Conservation (phyloP, 2,329 filamentous ascomycete genomes). For the Colletotrichum sansevieriae region DNA sequence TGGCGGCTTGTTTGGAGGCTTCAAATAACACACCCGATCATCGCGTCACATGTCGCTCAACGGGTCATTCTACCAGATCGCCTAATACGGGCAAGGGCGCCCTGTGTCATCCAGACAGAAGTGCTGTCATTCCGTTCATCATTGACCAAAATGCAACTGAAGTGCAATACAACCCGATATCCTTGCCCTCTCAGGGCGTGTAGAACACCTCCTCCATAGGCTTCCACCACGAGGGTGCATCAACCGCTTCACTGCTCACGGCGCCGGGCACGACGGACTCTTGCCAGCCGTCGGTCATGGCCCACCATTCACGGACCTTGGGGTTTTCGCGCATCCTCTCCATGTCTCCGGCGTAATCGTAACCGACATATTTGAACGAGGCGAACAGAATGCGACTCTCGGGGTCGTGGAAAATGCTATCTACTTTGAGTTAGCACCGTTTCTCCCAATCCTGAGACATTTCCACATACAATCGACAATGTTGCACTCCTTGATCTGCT, state of each 20-base stretch:
- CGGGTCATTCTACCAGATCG: background rate
- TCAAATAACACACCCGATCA: slow-evolving; percentile 23
- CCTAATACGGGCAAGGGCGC: background rate
- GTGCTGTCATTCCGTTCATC: slow-evolving; percentile 30
- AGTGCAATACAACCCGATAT: slow-evolving; percentile 33
- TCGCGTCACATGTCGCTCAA: background rate
- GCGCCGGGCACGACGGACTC: slow-evolving; percentile 72
- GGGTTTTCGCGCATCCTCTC: slow-evolving; percentile 78
- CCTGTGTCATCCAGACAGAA: slow-evolving; percentile 15
- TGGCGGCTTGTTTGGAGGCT: slow-evolving; percentile 57
- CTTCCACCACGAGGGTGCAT: slow-evolving; percentile 75
- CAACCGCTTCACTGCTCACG: slow-evolving; percentile 68
- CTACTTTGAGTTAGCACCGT: slow-evolving; percentile 54
- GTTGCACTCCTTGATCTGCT: slow-evolving; percentile 81
- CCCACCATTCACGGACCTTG: slow-evolving; percentile 84
- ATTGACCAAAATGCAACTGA: slow-evolving; percentile 34
- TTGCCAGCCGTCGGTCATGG: slow-evolving; percentile 83
- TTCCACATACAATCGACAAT: slow-evolving; percentile 75
- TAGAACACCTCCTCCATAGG: slow-evolving; percentile 78
- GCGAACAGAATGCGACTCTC: slow-evolving; percentile 76
- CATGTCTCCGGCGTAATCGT: slow-evolving; percentile 81
- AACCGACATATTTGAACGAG: slow-evolving; percentile 83
- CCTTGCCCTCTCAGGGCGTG: slow-evolving; percentile 54
- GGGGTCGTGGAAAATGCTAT: slow-evolving; percentile 80
- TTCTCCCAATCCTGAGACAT: background rate